Evolutionary conservation across 345 rosid genomes (phyloP).

Genomic region (Eucalyptus albens): DNA sequence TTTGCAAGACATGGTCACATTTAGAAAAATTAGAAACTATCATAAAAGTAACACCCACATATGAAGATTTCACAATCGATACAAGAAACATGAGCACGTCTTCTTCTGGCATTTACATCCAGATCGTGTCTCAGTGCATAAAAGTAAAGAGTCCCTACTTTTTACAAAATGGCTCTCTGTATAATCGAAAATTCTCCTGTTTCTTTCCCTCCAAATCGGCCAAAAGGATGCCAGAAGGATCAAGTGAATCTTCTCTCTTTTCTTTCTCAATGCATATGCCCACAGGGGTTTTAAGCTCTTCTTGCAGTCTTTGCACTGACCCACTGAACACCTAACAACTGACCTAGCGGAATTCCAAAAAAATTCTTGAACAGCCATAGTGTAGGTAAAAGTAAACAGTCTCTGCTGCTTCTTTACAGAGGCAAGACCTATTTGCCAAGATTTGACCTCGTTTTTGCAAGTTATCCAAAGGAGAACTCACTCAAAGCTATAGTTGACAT

Average conservation of each 20-base stretch:
- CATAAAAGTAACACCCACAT: background rate
- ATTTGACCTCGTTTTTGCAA: background rate
- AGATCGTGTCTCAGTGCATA: background rate
- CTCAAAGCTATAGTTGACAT: background rate
- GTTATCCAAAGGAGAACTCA: background rate
- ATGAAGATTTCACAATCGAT: background rate
- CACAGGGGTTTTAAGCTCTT: background rate
- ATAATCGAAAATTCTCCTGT: background rate
- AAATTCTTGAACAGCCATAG: background rate
- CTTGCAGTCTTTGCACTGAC: background rate
- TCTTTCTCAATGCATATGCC: background rate
- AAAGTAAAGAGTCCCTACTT: background rate
- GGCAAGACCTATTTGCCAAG: background rate
- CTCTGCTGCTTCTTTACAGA: background rate
- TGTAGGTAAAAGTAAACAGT: background rate
- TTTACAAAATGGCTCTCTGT: background rate
- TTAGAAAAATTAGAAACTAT: background rate
- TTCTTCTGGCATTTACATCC: background rate
- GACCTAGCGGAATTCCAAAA: background rate
- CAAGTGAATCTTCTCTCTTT: background rate
- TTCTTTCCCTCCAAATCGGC: background rate
- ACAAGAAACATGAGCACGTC: background rate
- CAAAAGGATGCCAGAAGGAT: background rate
- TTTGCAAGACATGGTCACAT: background rate
- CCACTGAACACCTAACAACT: background rate